Percentiles rank a stretch among this genome's conserved stretches.
These are phyloP conservation scores for Fusarium buharicum DNA, from an alignment of 2,329 filamentous ascomycete species.

Conservation along the genomic window DNA sequence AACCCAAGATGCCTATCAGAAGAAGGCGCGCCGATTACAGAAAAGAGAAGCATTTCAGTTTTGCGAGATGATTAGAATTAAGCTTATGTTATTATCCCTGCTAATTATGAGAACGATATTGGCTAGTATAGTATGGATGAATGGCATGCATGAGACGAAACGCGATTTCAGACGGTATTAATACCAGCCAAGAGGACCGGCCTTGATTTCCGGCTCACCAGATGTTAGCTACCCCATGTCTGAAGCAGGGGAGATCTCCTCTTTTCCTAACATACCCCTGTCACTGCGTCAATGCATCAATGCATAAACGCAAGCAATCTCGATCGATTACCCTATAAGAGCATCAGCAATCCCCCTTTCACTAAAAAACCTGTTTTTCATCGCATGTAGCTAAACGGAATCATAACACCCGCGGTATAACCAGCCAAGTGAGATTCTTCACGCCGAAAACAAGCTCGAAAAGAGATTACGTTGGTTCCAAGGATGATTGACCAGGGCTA, in stretches of 20 bases:
- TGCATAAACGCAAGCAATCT: slow-evolving; percentile 23
- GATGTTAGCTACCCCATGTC: slow-evolving; percentile 14
- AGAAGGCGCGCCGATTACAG: slow-evolving; percentile 5
- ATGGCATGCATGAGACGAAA: not conserved
- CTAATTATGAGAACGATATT: too few species aligned
- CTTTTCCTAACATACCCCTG: slow-evolving; percentile 7
- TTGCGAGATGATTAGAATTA: not conserved
- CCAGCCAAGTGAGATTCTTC: slow-evolving; percentile 13
- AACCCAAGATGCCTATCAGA: not conserved
- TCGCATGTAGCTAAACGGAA: not conserved
- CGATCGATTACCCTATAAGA: slow-evolving; percentile 5
- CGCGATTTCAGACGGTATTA: slow-evolving; percentile 16
- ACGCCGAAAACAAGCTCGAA: not conserved
- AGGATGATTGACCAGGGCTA: not conserved
- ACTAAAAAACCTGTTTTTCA: slow-evolving; percentile 6
- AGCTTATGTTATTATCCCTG: not conserved
- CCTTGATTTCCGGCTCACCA: slow-evolving; percentile 4
- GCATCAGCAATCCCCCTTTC: slow-evolving; percentile 14
- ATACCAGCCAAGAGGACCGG: slow-evolving; percentile 4
- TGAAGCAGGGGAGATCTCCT: slow-evolving; percentile 19
- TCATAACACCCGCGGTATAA: slow-evolving; percentile 11
- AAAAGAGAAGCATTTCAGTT: slow-evolving; percentile 3
- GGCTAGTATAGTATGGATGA: not conserved
- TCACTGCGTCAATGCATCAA: slow-evolving; percentile 5
- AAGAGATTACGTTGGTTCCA: slow-evolving; percentile 18